Evolutionary conservation across 768 basidiomycete species (phyloP), one percentile per base, ranked within the genome.

Genomic region (Rhizopogon salebrosus): DNA sequence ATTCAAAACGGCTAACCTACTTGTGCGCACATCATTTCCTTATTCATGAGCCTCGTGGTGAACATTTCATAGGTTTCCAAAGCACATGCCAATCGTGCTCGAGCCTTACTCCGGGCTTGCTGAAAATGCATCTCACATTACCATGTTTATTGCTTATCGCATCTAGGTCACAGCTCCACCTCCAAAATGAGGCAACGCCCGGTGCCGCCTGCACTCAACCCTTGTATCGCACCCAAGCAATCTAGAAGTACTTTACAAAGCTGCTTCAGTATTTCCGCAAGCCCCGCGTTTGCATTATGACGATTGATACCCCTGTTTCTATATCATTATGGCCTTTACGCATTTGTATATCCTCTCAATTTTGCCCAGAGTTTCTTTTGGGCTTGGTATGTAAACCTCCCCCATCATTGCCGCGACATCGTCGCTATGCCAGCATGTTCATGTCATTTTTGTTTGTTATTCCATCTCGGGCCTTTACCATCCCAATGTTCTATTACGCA

Each of bases 1-100:
- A n/a, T 85, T 82, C 64, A 87, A 87, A 70, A 87, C 85, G 6
- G 89, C 89, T 52, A 91, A 92, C 67, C 67, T 92, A 29, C 72
- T 90, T 60, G 87, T 90, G 58, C 58, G 27, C 13, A 49, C 55
- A 72, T 62, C 49, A 39, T 51, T 59, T 40, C 42, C 22, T 23
- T 37, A 36, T 20, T 35, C 6, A 18, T 26, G 23, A 6, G 23
- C 10, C 20, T 26, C 31, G 16, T 27, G 51, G 43, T 29, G 3
- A 26, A 36, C 42, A 37, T 23, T 40, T 34, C 5, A 22, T 50
- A 83, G 81, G 80, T 84, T 57, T 75, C 82, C 53, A 83, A 79
- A 73, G 72, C 66, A 57, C 75, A 85, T 53, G 78, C 82, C 6
- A 65, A 68, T 34, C 79, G 79, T 38, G 84, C 84, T 16, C 78